Base-by-base conservation (phyloP, 2,329 filamentous ascomycete species). In the Fusarium burgessii region DNA sequence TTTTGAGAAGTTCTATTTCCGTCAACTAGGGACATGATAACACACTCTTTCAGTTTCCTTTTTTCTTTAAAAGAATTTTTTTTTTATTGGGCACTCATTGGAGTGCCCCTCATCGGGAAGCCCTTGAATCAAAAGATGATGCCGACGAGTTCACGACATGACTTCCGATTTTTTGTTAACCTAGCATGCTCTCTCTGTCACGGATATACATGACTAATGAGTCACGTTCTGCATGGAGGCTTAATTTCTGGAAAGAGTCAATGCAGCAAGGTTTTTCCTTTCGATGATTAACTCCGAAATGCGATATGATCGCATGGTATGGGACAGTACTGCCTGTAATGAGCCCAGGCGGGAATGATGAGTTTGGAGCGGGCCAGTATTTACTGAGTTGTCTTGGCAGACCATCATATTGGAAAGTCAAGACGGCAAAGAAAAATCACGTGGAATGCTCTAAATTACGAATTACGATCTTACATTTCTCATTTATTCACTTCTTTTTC, bases 161-260 rank as follows among this genome's bases (percentile, higher is more conserved):
- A 77, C 73, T 76, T 74, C 70, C 74, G 73, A 78, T 78, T 80
- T 77, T 72, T 76, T 77, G 77, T 78, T 78, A 75, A 70, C 74
- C 70, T 73, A 74, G 69, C 72, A 80, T 74, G 76, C 76, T 74
- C 69, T 74, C 76, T 74, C 69, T 74, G 75, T 78, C 76, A 80
- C 72, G 80, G 78, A 79, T 79, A 77, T 79, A 81, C 78, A 83
- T 79, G 82, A 80, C 80, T 83, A 78, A 84, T 80, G 82, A 83
- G 80, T 82, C 78, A 83, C 79, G 80, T 78, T 79, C 77, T 82
- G 79, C 82, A 82, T 78, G 77, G 78, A 78, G 77, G 78, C 79
- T 79, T 81, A 76, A 80, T 74, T 72, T 58, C 60, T 70, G 58
- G 60, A 66, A 66, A 72, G 66, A 74, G 52, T 70, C 62, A 66